Evolutionary conservation across 768 basidiomycete species (phyloP), one percentile per base, ranked within the genome.

Genomic region (Podaxis mareebaensis): DNA sequence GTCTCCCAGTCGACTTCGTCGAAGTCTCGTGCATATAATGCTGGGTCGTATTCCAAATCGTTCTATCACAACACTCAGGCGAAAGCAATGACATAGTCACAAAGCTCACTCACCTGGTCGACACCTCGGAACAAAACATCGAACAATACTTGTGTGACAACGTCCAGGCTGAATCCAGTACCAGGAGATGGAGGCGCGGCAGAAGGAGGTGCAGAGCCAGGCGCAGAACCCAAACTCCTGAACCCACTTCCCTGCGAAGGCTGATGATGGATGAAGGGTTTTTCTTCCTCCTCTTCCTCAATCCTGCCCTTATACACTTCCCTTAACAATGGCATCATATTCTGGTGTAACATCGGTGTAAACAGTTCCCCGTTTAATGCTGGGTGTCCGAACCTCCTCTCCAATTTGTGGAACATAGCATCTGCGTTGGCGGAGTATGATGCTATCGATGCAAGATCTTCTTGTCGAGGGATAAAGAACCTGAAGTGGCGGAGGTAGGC

Each of bases 1-100:
- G 78, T 77, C 61, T 97, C 95, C 93, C 92, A 96, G 68, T 95
- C 93, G 51, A 88, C 71, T 74, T 96, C 92, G 58, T 90, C 91
- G 64, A 89, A 82, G 71, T 95, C 92, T 20, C 90, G 86, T 66
- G 81, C 83, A 68, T 93, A 94, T 26, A 91, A 74, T 8, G 74
- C 78, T 17, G 89, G 91, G 69, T 94, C 92, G 71, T 92, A 93
- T 72, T 90, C 92, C 53, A 94, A 80, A 64, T 94, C 90, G 66
- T 77, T 88, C 81, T 94, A 87, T 2, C 22, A 26, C 6, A 15
- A 3, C 3, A 7, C 8, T 56, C 22, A 56, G 54, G 39, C 24
- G n/a, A 39, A 55, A 38, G n/a, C 3, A 15, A 39, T 4, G 30
- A 40, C 4, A 20, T 1, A 40, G 11, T 4, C 11, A 5, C 26